These are phyloP conservation scores for Carex arenaria DNA, from an alignment of 202 grass and related monocot genomes.

Conservation along the genomic window DNA sequence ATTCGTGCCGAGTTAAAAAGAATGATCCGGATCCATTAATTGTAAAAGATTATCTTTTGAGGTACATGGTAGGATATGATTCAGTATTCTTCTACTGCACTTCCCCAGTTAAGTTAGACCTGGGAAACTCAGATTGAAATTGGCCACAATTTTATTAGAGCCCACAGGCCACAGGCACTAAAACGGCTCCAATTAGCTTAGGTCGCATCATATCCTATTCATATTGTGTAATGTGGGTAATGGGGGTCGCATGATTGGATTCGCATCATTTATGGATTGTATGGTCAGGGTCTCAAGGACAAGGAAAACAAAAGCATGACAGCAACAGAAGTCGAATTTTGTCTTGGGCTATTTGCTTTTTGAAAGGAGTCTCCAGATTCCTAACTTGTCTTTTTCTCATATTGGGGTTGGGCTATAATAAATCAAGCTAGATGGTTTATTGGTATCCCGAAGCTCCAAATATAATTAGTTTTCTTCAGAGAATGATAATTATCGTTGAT, in stretches of 20 bases:
- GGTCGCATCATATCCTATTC: not conserved
- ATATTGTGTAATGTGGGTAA: no score
- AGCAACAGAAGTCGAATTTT: not conserved
- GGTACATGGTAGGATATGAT: no score
- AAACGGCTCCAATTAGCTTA: not conserved
- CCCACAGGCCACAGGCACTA: not conserved
- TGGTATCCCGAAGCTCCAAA: no score
- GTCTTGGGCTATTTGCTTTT: slow-evolving; percentile 6
- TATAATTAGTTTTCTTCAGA: no score
- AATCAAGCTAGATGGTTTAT: no score
- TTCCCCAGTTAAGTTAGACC: no score
- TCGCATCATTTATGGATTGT: not conserved
- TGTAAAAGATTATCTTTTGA: no score
- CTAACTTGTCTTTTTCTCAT: not conserved
- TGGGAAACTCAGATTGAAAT: not conserved
- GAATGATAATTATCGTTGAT: no score
- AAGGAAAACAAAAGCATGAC: not conserved
- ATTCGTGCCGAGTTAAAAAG: no score
- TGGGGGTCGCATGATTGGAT: no score
- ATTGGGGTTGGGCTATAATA: not conserved
- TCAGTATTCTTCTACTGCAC: no score
- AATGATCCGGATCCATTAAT: no score
- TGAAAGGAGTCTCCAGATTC: slow-evolving; percentile 3
- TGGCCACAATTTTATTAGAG: not conserved
- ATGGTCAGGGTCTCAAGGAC: not conserved